Evolutionary conservation across 768 basidiomycete genomes (phyloP), one percentile per base, ranked within the genome.

Genomic region (Boletus subparvulus): DNA sequence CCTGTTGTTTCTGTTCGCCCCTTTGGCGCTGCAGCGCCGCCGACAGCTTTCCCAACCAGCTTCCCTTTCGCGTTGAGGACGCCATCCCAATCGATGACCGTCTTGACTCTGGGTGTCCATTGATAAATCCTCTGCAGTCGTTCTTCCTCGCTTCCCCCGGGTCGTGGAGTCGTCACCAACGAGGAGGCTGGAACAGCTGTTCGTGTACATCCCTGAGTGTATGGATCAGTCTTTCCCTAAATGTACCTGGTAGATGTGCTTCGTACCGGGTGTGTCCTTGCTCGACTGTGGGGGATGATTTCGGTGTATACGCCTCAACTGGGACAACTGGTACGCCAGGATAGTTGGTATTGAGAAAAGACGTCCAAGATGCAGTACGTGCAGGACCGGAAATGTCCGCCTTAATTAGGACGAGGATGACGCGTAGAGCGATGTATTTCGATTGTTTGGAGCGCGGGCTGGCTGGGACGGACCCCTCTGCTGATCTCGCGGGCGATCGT

Each of bases 391-490:
- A 79, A 37, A 98, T 87, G 72, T 96, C 96, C 21, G 86, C 84
- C 70, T 98, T 95, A 17, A 92, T 94, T 10, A 95, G 79, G 47
- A 94, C 86, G 42, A 95, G 79, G 49, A 95, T 83, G 53, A 86
- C 5, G 14, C 41, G 53, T 5, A 64, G 61, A 6, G 35, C 24
- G 8, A 50, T 70, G 17, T 14, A 39, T 9, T 30, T 59, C 75
- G 80, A 62, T 77, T 73, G 19, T 70, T 55, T 61, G n/a, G 56
- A 46, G 49, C 69, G 69, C 24, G 61, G 50, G 52, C 28, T 12
- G 10, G 52, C 21, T 21, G 21, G 21, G 21, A 21, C 21, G 21
- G 2, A 21, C 21, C 21, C 21, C 21, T 21, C 21, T 21, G 21
- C 21, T 21, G 21, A 21, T 21, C 2, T 21, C 21, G 21, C 21